Evolutionary conservation across 208 protist genomes (phyloP), one percentile per base, ranked within the genome.

Genomic region (Kentomonas sorsogonicus): DNA sequence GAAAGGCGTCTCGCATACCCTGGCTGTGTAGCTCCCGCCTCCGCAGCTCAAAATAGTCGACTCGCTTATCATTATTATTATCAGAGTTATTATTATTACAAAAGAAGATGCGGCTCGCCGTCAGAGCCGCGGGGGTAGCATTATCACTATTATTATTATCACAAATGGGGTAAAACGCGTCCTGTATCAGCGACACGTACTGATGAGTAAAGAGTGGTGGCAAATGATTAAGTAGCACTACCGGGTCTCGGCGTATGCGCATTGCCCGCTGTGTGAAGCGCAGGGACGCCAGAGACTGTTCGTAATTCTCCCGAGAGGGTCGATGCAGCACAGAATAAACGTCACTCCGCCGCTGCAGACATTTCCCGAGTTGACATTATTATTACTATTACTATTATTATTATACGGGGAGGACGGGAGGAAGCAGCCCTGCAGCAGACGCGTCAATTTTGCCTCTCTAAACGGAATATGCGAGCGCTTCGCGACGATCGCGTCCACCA

Each of bases 311-410:
- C 18, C 79, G 60, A 0, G 80, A 78, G 2, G 88, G 51, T 93
- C 94, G 5, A 97, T 73, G 43, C 83, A 96, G 58, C 89, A 96
- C 16, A 97, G 84, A 52, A 96, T 90, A 27, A 88, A 83, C 5
- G 93, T 96, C 52, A 92, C 89, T 30, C 83, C 84, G 16, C 81
- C 78, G 41, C 87, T 88, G 46, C 91, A 88, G 27, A 97, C n/a
- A n/a, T n/a, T n/a, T n/a, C n/a, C n/a, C n/a, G n/a, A n/a, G n/a
- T n/a, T n/a, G n/a, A n/a, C n/a, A n/a, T n/a, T n/a, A n/a, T n/a
- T n/a, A n/a, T n/a, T n/a, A n/a, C n/a, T n/a, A n/a, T n/a, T n/a
- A n/a, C n/a, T n/a, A n/a, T n/a, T n/a, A n/a, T n/a, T n/a, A n/a
- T n/a, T n/a, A n/a, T n/a, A n/a, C n/a, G n/a, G n/a, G n/a, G n/a